Conservation (phyloP, 768 basidiomycete genomes). For the Royoungia palumana region DNA sequence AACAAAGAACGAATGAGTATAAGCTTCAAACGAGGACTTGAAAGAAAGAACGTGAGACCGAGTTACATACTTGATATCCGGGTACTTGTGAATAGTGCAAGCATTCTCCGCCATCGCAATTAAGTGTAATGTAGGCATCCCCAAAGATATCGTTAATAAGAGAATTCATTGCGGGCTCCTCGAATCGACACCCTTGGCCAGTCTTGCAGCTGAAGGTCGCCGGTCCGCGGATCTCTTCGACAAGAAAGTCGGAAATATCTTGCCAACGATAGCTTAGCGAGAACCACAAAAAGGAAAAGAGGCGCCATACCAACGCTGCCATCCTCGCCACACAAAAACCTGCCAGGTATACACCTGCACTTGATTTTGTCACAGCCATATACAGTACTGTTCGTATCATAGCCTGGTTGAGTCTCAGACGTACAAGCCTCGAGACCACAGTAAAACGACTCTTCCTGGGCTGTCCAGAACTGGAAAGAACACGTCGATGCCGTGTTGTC, state of each 20-base stretch:
- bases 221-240: constrained; percentile 87
- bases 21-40: too few species aligned
- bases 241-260: constrained; percentile 92
- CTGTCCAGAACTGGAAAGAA: constrained; percentile 98
- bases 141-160: constrained; percentile 94
- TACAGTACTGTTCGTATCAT: constrained; percentile 65
- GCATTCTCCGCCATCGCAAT: constrained; percentile 90
- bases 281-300: background rate
- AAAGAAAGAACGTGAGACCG: background rate
- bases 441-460: constrained; percentile 92
- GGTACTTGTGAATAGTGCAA: constrained; percentile 92
- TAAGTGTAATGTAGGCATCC: constrained; percentile 82
- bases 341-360: constrained; percentile 89
- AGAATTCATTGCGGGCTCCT: constrained; percentile 95
- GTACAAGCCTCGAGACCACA: constrained; percentile 77
- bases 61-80: constrained; percentile 64
- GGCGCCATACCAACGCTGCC: constrained; percentile 81
- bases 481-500: constrained; percentile 61
- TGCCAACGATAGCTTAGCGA: background rate
- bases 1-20: too few species aligned
- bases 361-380: constrained; percentile 83
- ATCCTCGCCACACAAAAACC: constrained; percentile 94
- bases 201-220: constrained; percentile 77
- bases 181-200: constrained; percentile 78
- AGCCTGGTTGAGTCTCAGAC: constrained; percentile 45